These are phyloP conservation scores for Solanum habrochaites DNA, from an alignment of 257 asterid species.

Conservation along the genomic window DNA sequence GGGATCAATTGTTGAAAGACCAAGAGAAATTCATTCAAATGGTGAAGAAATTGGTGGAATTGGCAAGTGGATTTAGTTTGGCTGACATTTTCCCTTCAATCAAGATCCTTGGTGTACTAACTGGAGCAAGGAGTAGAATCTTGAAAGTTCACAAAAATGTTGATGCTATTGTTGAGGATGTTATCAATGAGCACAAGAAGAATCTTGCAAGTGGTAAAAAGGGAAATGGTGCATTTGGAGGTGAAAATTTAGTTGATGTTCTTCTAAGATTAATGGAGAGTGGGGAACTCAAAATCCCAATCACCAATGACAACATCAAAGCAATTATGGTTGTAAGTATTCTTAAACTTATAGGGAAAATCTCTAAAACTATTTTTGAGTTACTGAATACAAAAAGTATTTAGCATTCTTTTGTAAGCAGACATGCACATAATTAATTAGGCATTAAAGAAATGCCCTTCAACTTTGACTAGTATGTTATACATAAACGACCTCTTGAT, in stretches of 20 bases:
- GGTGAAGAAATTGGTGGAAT: not conserved
- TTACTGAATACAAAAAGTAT: too few species aligned
- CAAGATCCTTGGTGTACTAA: not conserved
- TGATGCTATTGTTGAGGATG: not conserved
- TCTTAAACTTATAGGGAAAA: not conserved
- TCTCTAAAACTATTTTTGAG: too few species aligned
- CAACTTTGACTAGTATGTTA: too few species aligned
- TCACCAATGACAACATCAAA: slow-evolving; percentile 8
- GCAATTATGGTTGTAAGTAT: slow-evolving; percentile 2
- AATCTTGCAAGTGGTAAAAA: not conserved
- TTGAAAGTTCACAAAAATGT: not conserved
- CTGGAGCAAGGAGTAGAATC: not conserved
- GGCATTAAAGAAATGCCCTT: too few species aligned
- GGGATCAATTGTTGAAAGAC: not conserved
- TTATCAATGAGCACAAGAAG: not conserved
- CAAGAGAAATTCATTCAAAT: not conserved
- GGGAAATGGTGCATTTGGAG: not conserved
- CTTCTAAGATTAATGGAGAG: not conserved
- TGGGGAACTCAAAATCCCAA: not conserved
- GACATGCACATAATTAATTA: too few species aligned
- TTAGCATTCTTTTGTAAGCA: too few species aligned
- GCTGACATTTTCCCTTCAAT: not conserved
- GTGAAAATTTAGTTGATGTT: slow-evolving; percentile 6
- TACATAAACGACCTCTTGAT: too few species aligned
- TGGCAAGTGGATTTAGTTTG: not conserved